phyloP scores from a whole-genome alignment of 768 basidiomycete genomes.

The Tephrocybe sp. region DNA sequence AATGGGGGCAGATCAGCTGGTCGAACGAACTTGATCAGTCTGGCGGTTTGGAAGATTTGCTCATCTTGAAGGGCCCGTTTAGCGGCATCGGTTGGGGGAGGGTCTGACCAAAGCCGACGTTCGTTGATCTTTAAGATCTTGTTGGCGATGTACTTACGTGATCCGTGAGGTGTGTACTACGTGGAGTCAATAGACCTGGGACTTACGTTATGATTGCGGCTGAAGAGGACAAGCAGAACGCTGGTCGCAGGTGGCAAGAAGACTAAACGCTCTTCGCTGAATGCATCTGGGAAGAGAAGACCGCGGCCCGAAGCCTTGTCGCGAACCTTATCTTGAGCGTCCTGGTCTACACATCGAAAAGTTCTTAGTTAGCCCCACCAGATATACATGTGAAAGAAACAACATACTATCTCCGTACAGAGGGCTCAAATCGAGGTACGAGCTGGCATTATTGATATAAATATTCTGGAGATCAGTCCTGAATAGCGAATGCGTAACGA shows the following conservation, averaged over 20 bases:
- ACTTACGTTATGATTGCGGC: constrained; percentile 58
- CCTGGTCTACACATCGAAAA: constrained; percentile 26
- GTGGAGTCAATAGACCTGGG: not conserved
- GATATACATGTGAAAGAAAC: too few relatives aligned
- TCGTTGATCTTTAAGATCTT: constrained; percentile 57
- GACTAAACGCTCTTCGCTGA: constrained; percentile 50
- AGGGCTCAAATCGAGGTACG: constrained; percentile 56
- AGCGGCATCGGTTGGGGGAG: constrained; percentile 31
- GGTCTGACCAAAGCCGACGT: constrained; percentile 43
- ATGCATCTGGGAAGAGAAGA: constrained; percentile 49
- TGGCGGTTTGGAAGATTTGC: constrained; percentile 58
- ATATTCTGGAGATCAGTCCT: constrained; percentile 41
- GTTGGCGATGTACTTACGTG: constrained; percentile 51
- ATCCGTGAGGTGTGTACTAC: not conserved
- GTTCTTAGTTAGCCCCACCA: too few relatives aligned
- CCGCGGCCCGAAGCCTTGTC: constrained; percentile 48
- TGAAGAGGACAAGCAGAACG: constrained; percentile 55
- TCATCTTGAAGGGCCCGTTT: constrained; percentile 41
- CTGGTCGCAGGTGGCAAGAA: constrained; percentile 55
- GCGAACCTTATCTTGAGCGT: constrained; percentile 41
- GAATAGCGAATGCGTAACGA: constrained; percentile 65
- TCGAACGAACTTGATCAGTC: constrained; percentile 45
- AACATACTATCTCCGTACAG: constrained; percentile 50
- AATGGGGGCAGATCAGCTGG: too few relatives aligned
- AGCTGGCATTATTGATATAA: constrained; percentile 50